Evolutionary conservation across 768 basidiomycete genomes (phyloP).

Genomic region (Fistulinella prunicolor): DNA sequence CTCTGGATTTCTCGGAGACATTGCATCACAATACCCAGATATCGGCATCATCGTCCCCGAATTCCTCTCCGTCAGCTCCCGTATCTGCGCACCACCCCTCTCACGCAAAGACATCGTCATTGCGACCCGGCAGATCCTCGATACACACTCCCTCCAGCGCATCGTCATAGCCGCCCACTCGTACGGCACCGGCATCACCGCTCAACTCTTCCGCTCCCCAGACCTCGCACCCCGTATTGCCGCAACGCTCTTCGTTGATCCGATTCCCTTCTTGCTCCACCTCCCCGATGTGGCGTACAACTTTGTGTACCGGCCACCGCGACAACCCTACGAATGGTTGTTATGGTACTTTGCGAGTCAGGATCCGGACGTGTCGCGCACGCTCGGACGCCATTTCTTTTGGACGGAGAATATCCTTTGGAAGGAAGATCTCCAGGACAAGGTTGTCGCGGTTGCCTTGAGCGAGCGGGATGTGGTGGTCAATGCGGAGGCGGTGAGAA

Average conservation of each 20-base stretch:
- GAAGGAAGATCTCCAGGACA: conserved; percentile 48
- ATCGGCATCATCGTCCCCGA: conserved; percentile 60
- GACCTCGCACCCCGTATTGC: conserved; percentile 35
- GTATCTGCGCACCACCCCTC: conserved; percentile 52
- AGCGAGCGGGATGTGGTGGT: conserved; percentile 46
- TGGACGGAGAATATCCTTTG: conserved; percentile 63
- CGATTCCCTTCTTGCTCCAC: conserved; percentile 63
- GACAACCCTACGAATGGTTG: conserved; percentile 55
- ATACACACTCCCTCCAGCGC: conserved; percentile 35
- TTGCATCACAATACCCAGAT: conserved; percentile 43
- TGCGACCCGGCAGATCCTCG: conserved; percentile 45
- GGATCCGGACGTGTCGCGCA: conserved; percentile 59
- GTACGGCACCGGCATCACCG: conserved; percentile 57
- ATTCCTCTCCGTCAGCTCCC: conserved; percentile 57
- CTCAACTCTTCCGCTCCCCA: conserved; percentile 48
- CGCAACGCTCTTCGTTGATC: conserved; percentile 55
- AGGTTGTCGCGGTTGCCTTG: conserved; percentile 34
- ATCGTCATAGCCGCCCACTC: conserved; percentile 56
- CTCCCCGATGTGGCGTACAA: conserved; percentile 61
- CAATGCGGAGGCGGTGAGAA: conserved; percentile 35
- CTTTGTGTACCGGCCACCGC: conserved; percentile 59
- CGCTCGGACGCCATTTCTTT: conserved; percentile 60
- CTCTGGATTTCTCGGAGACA: conserved; percentile 45
- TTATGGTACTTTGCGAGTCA: conserved; percentile 66
- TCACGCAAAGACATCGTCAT: conserved; percentile 38